Evolutionary conservation across 257 asterid genomes (phyloP), one percentile per base, ranked within the genome.

Genomic region (Lycium ferocissimum): DNA sequence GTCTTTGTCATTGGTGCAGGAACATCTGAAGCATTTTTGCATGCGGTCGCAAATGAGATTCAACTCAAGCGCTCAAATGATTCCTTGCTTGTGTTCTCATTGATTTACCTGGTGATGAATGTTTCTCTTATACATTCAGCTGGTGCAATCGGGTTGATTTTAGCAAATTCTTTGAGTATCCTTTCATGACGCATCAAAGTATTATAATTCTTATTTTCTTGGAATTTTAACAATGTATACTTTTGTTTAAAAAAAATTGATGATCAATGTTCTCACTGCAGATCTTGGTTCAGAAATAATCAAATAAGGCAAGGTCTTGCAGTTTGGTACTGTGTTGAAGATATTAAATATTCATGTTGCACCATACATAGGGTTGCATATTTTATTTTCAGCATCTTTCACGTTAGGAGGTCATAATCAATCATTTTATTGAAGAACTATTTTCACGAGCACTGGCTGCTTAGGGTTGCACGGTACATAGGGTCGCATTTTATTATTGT

Each of bases 91-190:
- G 87, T 90, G 80, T 97, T 97, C 92, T 95, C 99, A 47, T 22
- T 93, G 85, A 89, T 92, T 85, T 97, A 94, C 89, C 63, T 97
- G 61, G 88, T 91, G 83, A 78, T 93, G 86, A 97, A 97, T 87
- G 92, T 95, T 88, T 88, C 66, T 65, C 94, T 97, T 62, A 94
- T 97, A 89, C 89, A 89, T 86, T 89, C 95, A 88, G 96, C 97
- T 47, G 99, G 99, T 14, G 98, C 98, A 79, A 88, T 94, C 66
- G 99, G 99, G 83, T 88, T 97, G 84, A 95, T 95, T 88, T 56
- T 92, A 70, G 99, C 99, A 14, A 97, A 97, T 90, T 92, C 95
- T 81, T 88, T 94, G 97, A 97, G 98, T 97, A 97, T 95, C 99
- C 98, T 95, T 89, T 53, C 69, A 56, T 85, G 80, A 80, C 71